Evolutionary conservation across 208 protist genomes (phyloP).

Genomic region (Eutreptiella sp.): DNA sequence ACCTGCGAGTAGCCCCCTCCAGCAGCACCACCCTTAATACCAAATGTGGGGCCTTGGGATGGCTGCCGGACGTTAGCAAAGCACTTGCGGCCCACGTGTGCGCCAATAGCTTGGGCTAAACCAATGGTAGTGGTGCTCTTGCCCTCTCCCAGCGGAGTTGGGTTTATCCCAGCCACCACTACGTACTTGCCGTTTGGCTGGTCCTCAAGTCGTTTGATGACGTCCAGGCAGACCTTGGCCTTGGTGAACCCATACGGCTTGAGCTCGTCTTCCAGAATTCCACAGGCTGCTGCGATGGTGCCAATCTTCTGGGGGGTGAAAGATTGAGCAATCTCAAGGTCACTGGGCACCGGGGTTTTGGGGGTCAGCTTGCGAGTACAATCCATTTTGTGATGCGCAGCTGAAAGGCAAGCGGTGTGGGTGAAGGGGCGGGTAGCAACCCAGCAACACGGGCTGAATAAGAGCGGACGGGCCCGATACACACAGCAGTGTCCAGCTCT

Average conservation of each 20-base stretch:
- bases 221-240: slow-evolving; percentile 73
- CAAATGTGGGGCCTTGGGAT: slow-evolving; percentile 92
- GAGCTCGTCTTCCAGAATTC: slow-evolving; percentile 78
- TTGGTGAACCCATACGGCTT: slow-evolving; percentile 80
- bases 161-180: slow-evolving; percentile 86
- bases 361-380: slow-evolving; percentile 52
- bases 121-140: slow-evolving; percentile 97
- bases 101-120: slow-evolving; percentile 90
- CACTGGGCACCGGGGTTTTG: slow-evolving; percentile 69
- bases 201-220: slow-evolving; percentile 72
- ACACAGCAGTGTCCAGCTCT: too few species aligned
- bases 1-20: slow-evolving; percentile 95
- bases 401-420: too few species aligned
- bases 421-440: too few species aligned
- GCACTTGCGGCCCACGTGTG: slow-evolving; percentile 78
- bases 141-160: slow-evolving; percentile 88
- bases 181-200: slow-evolving; percentile 85
- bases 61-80: slow-evolving; percentile 95
- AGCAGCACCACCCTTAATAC: slow-evolving; percentile 93
- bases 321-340: slow-evolving; percentile 88
- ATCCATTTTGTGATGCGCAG: too few species aligned
- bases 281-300: slow-evolving; percentile 56
- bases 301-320: slow-evolving; percentile 58
- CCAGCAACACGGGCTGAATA: too few species aligned
- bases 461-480: too few species aligned